Base-by-base conservation (phyloP, 2,329 filamentous ascomycete genomes). In the Colletotrichum incanum region DNA sequence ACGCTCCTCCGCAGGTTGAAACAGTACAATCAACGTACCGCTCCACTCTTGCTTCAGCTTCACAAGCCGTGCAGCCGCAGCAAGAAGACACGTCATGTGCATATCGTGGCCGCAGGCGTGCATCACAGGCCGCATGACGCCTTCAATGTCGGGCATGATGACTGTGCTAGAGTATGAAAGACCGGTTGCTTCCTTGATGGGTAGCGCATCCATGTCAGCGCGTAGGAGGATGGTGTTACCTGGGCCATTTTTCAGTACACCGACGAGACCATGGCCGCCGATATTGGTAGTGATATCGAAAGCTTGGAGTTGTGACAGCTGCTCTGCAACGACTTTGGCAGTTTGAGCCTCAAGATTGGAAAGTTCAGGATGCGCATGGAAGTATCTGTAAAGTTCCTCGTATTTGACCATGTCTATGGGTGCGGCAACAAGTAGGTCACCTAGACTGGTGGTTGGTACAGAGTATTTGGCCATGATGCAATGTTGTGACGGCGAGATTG, bases 31-130 rank as follows among this genome's bases (percentile, higher is more conserved):
- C 26, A 93, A 75, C 0, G 90, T 93, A 0, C 92, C 92, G 12
- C 78, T 82, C 92, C 92, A 94, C 0, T 73, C 41, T 0, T 84
- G 75, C n/a, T 79, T 82, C 0, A 81, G 78, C 0, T 78, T 79
- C 1, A 84, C 79, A 0, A 94, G 81, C 0, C 86, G 81, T 26
- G 86, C 82, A 0, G 89, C 85, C 0, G 88, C 86, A 0, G 86
- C 91, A 1, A 93, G 82, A 4, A 93, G 81, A 41, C 83, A 82
- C 0, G 89, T 85, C 34, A 92, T 88, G 77, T 93, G 91, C 82
- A 91, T 89, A 75, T 92, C 90, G 76, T 93, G 91, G 0, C 91
- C 91, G 77, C 91, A 93, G 28, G 90, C 91, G 78, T 93, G 91
- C 91, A 93, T 93, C 0, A 91, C 87, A 0, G 88, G 87, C 64